phyloP scores from a whole-genome alignment of 306 rosid genomes.

The Carpinus viminea region DNA sequence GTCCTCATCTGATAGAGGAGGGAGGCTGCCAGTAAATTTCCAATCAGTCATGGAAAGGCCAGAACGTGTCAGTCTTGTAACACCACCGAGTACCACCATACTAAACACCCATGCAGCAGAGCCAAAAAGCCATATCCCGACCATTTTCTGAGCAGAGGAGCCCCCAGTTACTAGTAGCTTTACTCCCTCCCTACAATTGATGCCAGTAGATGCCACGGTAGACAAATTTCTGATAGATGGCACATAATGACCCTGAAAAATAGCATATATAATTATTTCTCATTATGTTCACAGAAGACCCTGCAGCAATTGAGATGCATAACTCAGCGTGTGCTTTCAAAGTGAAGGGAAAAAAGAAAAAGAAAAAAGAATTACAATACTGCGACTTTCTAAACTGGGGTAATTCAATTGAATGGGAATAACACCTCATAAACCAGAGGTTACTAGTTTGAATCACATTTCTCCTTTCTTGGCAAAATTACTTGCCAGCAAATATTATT shows the following conservation, averaged over 20 bases:
- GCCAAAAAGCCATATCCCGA: slow-evolving; percentile 89
- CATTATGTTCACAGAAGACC: background rate
- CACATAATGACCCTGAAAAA: slow-evolving; percentile 45
- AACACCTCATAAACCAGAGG: background rate
- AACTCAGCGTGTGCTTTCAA: too few relatives aligned
- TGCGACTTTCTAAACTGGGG: too few relatives aligned
- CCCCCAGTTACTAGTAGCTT: slow-evolving; percentile 78
- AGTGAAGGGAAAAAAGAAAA: too few relatives aligned
- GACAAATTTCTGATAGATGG: slow-evolving; percentile 48
- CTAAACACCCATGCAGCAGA: slow-evolving; percentile 95
- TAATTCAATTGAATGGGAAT: too few relatives aligned
- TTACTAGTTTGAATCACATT: too few relatives aligned
- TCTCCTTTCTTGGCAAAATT: too few relatives aligned
- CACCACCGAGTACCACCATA: slow-evolving; percentile 90
- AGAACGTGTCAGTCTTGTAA: slow-evolving; percentile 80
- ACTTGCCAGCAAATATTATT: too few relatives aligned
- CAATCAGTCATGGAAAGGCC: slow-evolving; percentile 98
- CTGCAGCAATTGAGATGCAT: background rate
- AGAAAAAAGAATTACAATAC: too few relatives aligned
- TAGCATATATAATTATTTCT: background rate
- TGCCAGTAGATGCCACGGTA: slow-evolving; percentile 38
- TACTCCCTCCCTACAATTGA: slow-evolving; percentile 49
- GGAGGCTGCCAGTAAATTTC: slow-evolving; percentile 76
- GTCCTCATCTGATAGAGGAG: slow-evolving; percentile 69
- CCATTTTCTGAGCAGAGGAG: slow-evolving; percentile 61